Evolutionary conservation across 2,329 filamentous ascomycete genomes (phyloP).

Genomic region (Hymenoscyphus infarciens): DNA sequence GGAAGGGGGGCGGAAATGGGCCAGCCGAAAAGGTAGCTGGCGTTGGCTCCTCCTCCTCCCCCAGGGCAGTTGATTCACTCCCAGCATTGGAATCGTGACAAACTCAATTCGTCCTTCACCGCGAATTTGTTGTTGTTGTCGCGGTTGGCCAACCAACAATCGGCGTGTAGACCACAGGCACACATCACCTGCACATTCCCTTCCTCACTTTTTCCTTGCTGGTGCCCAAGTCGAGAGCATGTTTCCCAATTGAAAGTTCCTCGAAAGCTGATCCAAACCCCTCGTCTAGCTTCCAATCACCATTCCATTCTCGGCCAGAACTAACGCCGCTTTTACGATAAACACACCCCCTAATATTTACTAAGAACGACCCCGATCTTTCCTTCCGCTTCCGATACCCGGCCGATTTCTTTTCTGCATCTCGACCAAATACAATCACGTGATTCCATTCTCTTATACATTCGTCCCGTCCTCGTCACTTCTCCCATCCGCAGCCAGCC

Average conservation of each 20-base stretch:
- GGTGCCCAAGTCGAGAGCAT: not conserved
- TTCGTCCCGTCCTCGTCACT: not conserved
- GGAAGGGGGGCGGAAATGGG: not conserved
- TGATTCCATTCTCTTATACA: not conserved
- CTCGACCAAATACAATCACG: conserved; percentile 6
- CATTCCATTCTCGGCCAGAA: not conserved
- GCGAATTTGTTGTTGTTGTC: not conserved
- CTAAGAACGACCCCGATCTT: not conserved
- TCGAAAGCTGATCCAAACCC: conserved; percentile 28
- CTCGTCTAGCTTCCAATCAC: conserved; percentile 26
- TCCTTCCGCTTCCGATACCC: conserved; percentile 5
- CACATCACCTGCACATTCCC: not conserved
- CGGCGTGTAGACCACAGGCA: not conserved
- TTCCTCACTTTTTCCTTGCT: not conserved
- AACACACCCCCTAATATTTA: not conserved
- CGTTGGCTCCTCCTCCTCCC: not conserved
- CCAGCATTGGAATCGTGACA: not conserved
- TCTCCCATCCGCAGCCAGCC: not conserved
- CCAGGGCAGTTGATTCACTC: not conserved
- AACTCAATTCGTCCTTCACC: not conserved
- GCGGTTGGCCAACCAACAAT: not conserved
- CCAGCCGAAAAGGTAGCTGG: not conserved
- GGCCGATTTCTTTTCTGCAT: not conserved
- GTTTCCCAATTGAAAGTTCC: not conserved
- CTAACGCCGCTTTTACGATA: conserved; percentile 1